phyloP scores from a whole-genome alignment of 2,329 filamentous ascomycete genomes.

The Daldinia eschscholtzii region DNA sequence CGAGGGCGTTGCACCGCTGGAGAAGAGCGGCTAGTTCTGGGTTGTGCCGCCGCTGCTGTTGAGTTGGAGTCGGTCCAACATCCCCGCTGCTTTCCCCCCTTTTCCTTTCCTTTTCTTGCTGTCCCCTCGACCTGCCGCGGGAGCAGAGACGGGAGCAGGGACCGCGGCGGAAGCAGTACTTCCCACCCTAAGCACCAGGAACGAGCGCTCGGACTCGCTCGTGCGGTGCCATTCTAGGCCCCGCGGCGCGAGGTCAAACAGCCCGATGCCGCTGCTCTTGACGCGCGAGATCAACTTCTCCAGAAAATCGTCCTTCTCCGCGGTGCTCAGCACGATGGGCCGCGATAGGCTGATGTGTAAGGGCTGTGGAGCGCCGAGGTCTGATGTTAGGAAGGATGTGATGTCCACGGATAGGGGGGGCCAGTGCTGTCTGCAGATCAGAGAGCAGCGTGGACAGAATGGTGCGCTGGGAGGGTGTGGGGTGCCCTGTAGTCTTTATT shows the following conservation, averaged over 20 bases:
- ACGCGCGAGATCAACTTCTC: slow-evolving; percentile 60
- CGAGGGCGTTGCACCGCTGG: slow-evolving; percentile 72
- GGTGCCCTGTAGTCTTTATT: slow-evolving; percentile 46
- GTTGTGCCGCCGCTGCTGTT: slow-evolving; percentile 54
- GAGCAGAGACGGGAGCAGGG: background rate
- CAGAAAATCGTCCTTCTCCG: slow-evolving; percentile 78
- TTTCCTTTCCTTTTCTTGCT: background rate
- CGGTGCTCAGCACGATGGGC: slow-evolving; percentile 79
- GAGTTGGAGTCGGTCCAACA: background rate
- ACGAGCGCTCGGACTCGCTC: slow-evolving; percentile 77
- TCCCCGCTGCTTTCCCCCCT: background rate
- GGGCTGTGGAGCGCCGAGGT: slow-evolving; percentile 81
- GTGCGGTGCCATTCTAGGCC: slow-evolving; percentile 65
- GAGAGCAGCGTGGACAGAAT: slow-evolving; percentile 61
- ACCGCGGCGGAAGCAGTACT: background rate
- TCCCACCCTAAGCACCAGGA: slow-evolving; percentile 80
- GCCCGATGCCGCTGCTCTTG: slow-evolving; percentile 54
- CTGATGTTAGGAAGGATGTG: slow-evolving; percentile 78
- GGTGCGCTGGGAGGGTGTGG: slow-evolving; percentile 57
- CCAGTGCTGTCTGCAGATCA: slow-evolving; percentile 53
- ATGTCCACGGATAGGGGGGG: slow-evolving; percentile 58
- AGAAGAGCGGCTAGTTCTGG: slow-evolving; percentile 74
- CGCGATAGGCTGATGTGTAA: slow-evolving; percentile 93
- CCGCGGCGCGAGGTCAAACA: slow-evolving; percentile 57
- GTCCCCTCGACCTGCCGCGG: background rate